phyloP scores from a whole-genome alignment of 495 filamentous ascomycete species.

The Chaetomium fimeti region DNA sequence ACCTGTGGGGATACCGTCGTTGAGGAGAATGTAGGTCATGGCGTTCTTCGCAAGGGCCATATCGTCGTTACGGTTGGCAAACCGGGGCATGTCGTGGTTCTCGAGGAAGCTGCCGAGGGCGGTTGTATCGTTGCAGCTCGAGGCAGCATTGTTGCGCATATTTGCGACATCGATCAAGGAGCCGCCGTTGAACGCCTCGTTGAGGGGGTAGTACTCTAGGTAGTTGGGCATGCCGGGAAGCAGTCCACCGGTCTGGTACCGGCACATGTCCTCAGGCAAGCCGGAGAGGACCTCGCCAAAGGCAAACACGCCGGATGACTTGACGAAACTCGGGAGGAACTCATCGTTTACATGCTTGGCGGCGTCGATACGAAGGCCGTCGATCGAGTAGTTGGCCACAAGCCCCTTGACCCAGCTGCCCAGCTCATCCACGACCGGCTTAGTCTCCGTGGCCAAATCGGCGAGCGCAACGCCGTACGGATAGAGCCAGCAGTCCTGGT shows the following conservation, averaged over 20 bases:
- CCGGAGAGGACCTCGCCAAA: constrained; percentile 60
- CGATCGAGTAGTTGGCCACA: constrained; percentile 70
- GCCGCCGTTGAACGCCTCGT: constrained; percentile 33
- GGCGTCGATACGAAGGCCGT: constrained; percentile 76
- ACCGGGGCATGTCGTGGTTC: constrained; percentile 76
- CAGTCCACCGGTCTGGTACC: constrained; percentile 40
- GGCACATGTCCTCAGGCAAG: constrained; percentile 31
- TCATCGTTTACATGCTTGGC: constrained; percentile 68
- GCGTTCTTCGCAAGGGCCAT: constrained; percentile 66
- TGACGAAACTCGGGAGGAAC: constrained; percentile 64
- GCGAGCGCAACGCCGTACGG: constrained; percentile 56
- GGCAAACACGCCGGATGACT: constrained; percentile 68
- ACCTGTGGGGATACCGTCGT: constrained; percentile 52
- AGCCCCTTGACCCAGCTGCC: constrained; percentile 64
- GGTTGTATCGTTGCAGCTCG: constrained; percentile 35
- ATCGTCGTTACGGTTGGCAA: constrained; percentile 57
- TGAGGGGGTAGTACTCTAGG: constrained; percentile 68
- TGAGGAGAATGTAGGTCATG: constrained; percentile 67
- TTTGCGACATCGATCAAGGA: constrained; percentile 22
- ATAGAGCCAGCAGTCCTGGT: constrained; percentile 64
- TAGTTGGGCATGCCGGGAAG: constrained; percentile 67
- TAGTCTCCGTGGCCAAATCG: constrained; percentile 65
- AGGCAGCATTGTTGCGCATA: constrained; percentile 23
- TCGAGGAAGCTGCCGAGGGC: constrained; percentile 65
- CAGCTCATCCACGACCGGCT: constrained; percentile 54